Conservation (phyloP, 495 filamentous ascomycete genomes). For the Trichoderma parareesei region DNA sequence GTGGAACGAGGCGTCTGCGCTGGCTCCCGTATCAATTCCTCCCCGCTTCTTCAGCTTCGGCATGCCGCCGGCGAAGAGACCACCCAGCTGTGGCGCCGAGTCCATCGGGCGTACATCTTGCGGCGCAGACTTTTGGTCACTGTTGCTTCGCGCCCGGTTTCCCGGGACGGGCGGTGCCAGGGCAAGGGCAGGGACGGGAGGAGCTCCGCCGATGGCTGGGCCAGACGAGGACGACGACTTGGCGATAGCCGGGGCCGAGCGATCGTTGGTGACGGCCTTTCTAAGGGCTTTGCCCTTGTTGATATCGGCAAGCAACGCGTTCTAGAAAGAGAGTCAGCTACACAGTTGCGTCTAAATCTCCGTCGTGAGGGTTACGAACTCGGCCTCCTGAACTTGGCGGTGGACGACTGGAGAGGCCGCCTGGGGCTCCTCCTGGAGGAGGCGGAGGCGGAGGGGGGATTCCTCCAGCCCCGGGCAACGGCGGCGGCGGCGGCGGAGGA, state of each 20-base stretch:
- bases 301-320: slow-evolving; percentile 85
- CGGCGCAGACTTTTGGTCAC: slow-evolving; percentile 42
- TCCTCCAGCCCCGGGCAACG: slow-evolving; percentile 19
- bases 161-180: slow-evolving; percentile 70
- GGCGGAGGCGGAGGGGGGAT: slow-evolving; percentile 20
- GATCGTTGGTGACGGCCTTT: slow-evolving; percentile 89
- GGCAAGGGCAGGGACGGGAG: slow-evolving; percentile 70
- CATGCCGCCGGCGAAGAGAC: slow-evolving; percentile 90
- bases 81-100: slow-evolving; percentile 72
- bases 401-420: slow-evolving; percentile 17
- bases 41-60: slow-evolving; percentile 83
- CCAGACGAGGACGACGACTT: slow-evolving; percentile 44
- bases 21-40: slow-evolving; percentile 82
- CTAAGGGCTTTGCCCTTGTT: slow-evolving; percentile 71
- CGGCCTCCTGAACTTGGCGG: slow-evolving; percentile 14
- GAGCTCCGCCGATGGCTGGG: slow-evolving; percentile 56
- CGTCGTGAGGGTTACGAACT: slow-evolving; percentile 12
- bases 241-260: slow-evolving; percentile 70
- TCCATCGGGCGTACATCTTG: slow-evolving; percentile 33
- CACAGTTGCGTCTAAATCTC: slow-evolving; percentile 20
- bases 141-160: slow-evolving; percentile 71
- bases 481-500: slow-evolving; percentile 27
- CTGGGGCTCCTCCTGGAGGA: slow-evolving; percentile 15
- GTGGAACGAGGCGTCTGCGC: slow-evolving; percentile 63
- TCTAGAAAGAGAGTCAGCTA: slow-evolving; percentile 41